Evolutionary conservation across 139 green algal species (phyloP).

Genomic region (Closterium sp.): DNA sequence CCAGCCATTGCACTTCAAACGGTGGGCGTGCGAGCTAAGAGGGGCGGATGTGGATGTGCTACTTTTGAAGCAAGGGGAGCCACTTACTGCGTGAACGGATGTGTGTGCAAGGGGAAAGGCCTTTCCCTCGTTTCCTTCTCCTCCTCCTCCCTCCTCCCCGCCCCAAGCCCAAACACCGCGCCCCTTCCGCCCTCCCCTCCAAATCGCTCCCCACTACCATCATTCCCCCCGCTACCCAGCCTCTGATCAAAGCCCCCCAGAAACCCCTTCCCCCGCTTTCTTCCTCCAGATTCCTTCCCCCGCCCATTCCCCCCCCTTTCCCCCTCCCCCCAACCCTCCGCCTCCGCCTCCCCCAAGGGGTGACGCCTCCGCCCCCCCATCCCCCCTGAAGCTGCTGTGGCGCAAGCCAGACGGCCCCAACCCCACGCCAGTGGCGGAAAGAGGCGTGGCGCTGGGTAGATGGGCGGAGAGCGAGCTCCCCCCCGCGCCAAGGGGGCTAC

Average conservation of each 20-base stretch:
- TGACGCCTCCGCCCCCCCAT: neutral
- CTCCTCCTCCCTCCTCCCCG: neutral
- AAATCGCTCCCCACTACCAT: neutral
- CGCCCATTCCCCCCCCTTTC: neutral
- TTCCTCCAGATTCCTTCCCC: neutral
- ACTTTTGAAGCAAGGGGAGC: neutral
- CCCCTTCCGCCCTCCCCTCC: neutral
- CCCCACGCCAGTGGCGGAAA: neutral
- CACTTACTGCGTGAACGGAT: neutral
- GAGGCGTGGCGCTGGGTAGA: neutral
- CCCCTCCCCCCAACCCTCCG: neutral
- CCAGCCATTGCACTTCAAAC: too few species aligned
- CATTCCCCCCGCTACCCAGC: neutral
- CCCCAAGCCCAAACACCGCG: neutral
- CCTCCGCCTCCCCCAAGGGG: neutral
- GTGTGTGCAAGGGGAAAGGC: neutral
- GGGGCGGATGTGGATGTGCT: neutral
- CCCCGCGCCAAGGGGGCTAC: neutral
- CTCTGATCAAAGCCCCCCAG: neutral
- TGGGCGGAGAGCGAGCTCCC: neutral
- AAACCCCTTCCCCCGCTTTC: neutral
- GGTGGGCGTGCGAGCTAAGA: too few species aligned
- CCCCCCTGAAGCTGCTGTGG: neutral
- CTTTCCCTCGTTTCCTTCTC: neutral
- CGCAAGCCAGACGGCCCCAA: neutral